These are phyloP conservation scores for Ceratocystis huliohia DNA, from an alignment of 2,329 filamentous ascomycete genomes.

Conservation along the genomic window DNA sequence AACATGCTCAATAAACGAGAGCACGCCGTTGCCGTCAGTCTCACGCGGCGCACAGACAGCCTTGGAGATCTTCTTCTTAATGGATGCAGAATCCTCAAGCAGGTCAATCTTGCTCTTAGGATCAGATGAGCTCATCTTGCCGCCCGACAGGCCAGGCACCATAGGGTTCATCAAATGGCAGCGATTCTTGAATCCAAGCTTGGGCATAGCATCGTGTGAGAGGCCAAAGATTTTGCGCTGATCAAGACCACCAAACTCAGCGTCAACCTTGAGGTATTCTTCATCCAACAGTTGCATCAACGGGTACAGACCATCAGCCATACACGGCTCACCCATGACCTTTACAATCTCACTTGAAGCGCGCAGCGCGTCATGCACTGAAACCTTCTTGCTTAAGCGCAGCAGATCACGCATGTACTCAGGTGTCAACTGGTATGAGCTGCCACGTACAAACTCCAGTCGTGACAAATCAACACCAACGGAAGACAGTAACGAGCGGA, in stretches of 20 bases:
- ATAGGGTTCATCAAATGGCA: constrained; percentile 50
- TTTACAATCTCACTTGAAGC: constrained; percentile 92
- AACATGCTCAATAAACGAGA: constrained; percentile 78
- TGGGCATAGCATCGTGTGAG: constrained; percentile 73
- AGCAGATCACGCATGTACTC: constrained; percentile 85
- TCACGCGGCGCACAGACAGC: constrained; percentile 64
- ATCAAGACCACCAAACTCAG: constrained; percentile 73
- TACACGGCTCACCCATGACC: constrained; percentile 63
- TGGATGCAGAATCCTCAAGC: constrained; percentile 61
- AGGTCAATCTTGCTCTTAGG: constrained; percentile 81
- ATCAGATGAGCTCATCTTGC: constrained; percentile 76
- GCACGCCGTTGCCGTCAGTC: constrained; percentile 72
- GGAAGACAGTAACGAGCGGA: constrained; percentile 61
- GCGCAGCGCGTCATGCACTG: constrained; percentile 73
- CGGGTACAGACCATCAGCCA: constrained; percentile 39
- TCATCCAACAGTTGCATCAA: constrained; percentile 78
- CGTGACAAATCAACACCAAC: constrained; percentile 68
- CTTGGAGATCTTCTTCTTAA: constrained; percentile 76
- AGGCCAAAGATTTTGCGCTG: constrained; percentile 83
- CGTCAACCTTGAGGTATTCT: constrained; percentile 75
- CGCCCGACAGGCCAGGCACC: constrained; percentile 72
- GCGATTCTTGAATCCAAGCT: constrained; percentile 60
- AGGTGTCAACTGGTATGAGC: constrained; percentile 60
- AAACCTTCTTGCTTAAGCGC: constrained; percentile 48
- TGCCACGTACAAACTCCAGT: constrained; percentile 73